Evolutionary conservation across 1,139 yeast genomes (phyloP).

Genomic region (Meyerozyma elateridarum): DNA sequence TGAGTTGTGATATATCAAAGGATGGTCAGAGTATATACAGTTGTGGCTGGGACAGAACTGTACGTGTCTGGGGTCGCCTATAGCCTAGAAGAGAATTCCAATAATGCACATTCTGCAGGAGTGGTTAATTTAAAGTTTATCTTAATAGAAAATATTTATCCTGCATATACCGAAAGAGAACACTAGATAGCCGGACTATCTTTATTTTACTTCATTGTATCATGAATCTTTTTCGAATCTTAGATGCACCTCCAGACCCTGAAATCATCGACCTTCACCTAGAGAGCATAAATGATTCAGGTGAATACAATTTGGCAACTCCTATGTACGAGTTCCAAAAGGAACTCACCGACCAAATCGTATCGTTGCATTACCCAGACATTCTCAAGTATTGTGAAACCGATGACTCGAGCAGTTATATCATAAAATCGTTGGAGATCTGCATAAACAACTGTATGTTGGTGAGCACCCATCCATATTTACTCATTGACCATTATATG

Average conservation of each 20-base stretch:
- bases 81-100: no score
- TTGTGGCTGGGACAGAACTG: slow-evolving; percentile 75
- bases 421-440: slow-evolving; percentile 64
- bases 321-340: slow-evolving; percentile 87
- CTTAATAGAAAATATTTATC: no score
- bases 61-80: slow-evolving; percentile 13
- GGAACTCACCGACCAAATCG: slow-evolving; percentile 88
- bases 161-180: no score
- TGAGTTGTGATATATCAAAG: slow-evolving; percentile 58
- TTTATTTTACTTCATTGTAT: no score
- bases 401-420: slow-evolving; percentile 49
- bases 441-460: slow-evolving; percentile 71
- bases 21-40: slow-evolving; percentile 46
- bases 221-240: slow-evolving; percentile 73
- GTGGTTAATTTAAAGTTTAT: no score
- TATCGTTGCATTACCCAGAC: slow-evolving; percentile 86
- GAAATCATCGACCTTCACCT: slow-evolving; percentile 56
- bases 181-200: no score
- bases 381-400: slow-evolving; percentile 83
- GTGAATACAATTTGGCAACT: slow-evolving; percentile 78
- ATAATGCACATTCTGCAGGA: no score
- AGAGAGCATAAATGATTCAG: slow-evolving; percentile 38
- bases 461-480: slow-evolving; percentile 85
- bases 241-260: slow-evolving; percentile 86
- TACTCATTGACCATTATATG: slow-evolving; percentile 77